phyloP scores from a whole-genome alignment of 1,284 basidiomycete species.

The Fistulinella cinereoalba region DNA sequence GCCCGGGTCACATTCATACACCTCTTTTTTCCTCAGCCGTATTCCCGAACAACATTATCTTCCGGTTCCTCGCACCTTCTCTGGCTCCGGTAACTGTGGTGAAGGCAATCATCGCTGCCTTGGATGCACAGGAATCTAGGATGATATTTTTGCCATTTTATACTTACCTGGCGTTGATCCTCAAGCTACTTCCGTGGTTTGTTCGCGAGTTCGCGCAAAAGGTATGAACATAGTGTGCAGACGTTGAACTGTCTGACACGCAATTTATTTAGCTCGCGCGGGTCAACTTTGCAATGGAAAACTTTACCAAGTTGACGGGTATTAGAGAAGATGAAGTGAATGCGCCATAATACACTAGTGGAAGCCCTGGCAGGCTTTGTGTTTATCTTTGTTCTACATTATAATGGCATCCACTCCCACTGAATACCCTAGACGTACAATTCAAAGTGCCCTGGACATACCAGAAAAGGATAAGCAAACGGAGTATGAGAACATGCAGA shows the following conservation, averaged over 20 bases:
- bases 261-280: conserved; percentile 39
- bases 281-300: conserved; percentile 45
- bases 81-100: conserved; percentile 72
- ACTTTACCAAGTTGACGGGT: conserved; percentile 48
- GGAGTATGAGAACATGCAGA: no score
- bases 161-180: conserved; percentile 54
- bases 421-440: no score
- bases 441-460: no score
- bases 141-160: conserved; percentile 75
- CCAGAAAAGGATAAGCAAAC: no score
- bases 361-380: background rate
- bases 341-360: conserved; percentile 5
- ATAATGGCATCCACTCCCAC: no score
- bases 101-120: conserved; percentile 72
- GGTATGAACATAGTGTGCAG: conserved; percentile 43
- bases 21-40: conserved; percentile 65
- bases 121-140: conserved; percentile 75
- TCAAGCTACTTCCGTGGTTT: conserved; percentile 66
- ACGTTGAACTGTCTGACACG: conserved; percentile 10
- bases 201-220: conserved; percentile 67
- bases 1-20: conserved; percentile 74
- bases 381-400: no score
- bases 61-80: conserved; percentile 74
- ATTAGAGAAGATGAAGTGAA: conserved; percentile 42
- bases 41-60: conserved; percentile 50